Evolutionary conservation across 2,329 filamentous ascomycete species (phyloP), one percentile per base, ranked within the genome.

Genomic region (Clonostachys rosea): DNA sequence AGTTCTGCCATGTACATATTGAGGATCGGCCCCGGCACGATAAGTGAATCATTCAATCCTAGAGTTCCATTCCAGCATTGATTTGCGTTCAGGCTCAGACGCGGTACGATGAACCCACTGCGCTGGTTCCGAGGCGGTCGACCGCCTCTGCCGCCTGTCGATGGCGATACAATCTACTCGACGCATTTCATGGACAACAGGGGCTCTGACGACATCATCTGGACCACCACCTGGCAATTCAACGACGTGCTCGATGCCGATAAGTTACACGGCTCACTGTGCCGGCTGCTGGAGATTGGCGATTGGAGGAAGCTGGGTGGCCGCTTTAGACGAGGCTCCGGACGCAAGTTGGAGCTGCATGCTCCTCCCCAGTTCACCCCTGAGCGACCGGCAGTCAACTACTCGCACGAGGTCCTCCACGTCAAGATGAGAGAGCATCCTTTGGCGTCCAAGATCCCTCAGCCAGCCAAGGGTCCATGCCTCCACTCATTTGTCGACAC

Each of bases 221-320:
- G 69, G 4, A 55, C 54, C 24, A 65, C 58, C 58, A 63, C 64
- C 1, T 58, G 75, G 33, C 58, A 60, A 5, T 77, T 76, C 52
- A 66, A 76, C 49, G 67, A 72, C 48, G 69, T 74, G 2, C 63
- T 78, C 5, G 71, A 78, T 47, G 52, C 63, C 0, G 52, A 66
- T 0, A 70, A 60, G 42, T 58, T 78, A 2, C 56, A 59, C 3
- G 46, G 40, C 6, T 55, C 70, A 1, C 56, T 77, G 2, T 54
- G 58, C 9, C 55, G 52, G 12, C 54, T 78, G 12, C 50, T 76
- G 10, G 60, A 69, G 14, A 66, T 63, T 9, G 68, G 66, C 2
- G 68, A 69, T 34, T 78, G 73, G 74, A 63, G 62, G 30, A 73
- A 72, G 49, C 52, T 78, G 1, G 73, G 70, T 0, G 74, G 70